Base-by-base conservation (phyloP, 305 asterid species). In the Fraxinus albicans region DNA sequence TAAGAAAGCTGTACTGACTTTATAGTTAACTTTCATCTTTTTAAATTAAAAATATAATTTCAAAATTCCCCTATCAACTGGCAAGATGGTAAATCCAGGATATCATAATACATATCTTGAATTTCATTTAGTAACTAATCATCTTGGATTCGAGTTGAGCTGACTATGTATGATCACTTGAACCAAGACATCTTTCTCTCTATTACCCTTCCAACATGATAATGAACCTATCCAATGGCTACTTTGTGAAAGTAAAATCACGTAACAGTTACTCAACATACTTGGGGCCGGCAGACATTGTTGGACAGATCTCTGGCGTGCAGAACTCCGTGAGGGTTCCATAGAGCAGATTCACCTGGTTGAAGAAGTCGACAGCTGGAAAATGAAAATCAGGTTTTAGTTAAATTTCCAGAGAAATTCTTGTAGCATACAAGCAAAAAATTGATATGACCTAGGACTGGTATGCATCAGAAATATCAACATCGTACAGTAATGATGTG, bases 271-370 rank as follows among this genome's bases (percentile, higher is more conserved):
- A 80, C 1, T 55, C 23, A 31, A 90, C 98, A 79, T 94, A 94
- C 98, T 95, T 95, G 27, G 99, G 97, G 73, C 98, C 99, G 27
- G 98, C 99, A 63, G 97, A 86, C 99, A 95, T 95, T 78, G 98
- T 94, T 31, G 97, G 99, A 92, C 99, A 95, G 91, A 87, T 94
- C 86, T 94, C 98, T 15, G 99, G 86, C 0, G 98, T 94, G 77
- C 99, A 95, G 90, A 95, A 95, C 90, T 95, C 99, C 8, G 99
- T 94, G 81, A 95, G 95, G 47, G 99, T 95, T 89, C 99, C 98
- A 87, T 90, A 95, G 69, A 95, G 97, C 86, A 95, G 94, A 89
- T 95, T 95, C 92, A 95, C 99, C 90, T 94, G 98, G 90, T 94
- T 95, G 97, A 94, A 95, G 94, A 94, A 95, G 85, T 94, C 99